Evolutionary conservation across 202 grass and related monocot species (phyloP), one percentile per base, ranked within the genome.

Genomic region (Setaria viridis): DNA sequence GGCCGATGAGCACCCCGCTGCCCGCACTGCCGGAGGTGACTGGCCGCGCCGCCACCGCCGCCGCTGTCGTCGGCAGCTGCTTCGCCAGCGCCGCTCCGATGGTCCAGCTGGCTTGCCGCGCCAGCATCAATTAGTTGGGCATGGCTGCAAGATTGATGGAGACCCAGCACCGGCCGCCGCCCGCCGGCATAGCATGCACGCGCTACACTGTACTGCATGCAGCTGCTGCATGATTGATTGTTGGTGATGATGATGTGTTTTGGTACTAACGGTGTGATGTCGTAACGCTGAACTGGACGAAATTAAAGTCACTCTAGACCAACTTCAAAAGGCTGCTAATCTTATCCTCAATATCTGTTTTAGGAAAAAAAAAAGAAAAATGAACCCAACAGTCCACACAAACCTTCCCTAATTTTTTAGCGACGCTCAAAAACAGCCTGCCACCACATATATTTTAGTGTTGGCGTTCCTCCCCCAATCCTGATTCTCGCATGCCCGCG

Each of bases 81-180:
- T 85, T 88, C 47, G 21, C 34, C 3, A 16, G 10, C 10, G 14
- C 65, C 1, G 7, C 62, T n/a, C 5, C 62, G 20, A 54, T 17
- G 55, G 29, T 75, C 16, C 80, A 17, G 15, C 9, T 48, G 70
- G 67, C 85, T 67, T 78, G 77, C 84, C 76, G 37, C 25, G 34
- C 9, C 35, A 11, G 51, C 66, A 81, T 70, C 67, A 58, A 81
- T 30, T 80, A 80, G 37, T 11, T 79, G 29, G 41, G 67, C 43
- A 14, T 5, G 17, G 6, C 4, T 9, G 7, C 7, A 1, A 8
- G 6, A 41, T 9, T 29, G 57, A 29, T 64, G 64, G 30, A 41
- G 64, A 42, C 67, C 19, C 19, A 19, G 16, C 65, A 42, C 1
- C 17, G 54, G 19, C 19, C 19, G 2, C 20, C 39, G 39, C 39